Evolutionary conservation across 225 moss, liverwort and hornwort species (phyloP).

Genomic region (Lunularia cruciata): DNA sequence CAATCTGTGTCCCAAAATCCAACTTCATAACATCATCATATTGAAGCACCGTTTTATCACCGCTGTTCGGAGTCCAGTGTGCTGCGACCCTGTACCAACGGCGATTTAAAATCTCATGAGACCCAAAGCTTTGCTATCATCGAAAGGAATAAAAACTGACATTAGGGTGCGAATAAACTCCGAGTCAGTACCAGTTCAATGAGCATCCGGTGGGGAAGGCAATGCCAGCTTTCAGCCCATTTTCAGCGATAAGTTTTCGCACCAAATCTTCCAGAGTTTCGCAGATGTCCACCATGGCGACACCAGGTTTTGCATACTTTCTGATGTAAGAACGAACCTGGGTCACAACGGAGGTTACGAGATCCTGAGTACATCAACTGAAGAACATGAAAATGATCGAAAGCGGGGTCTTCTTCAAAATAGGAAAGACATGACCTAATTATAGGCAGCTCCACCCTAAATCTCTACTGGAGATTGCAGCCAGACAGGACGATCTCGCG

Average conservation of each 20-base stretch:
- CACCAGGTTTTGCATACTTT: constrained; percentile 75
- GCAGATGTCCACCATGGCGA: constrained; percentile 76
- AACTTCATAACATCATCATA: constrained; percentile 97
- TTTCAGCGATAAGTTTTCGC: constrained; percentile 88
- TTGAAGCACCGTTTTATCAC: constrained; percentile 90
- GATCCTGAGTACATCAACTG: no score
- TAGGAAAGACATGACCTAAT: background rate
- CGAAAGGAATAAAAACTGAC: background rate
- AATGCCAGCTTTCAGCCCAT: constrained; percentile 86
- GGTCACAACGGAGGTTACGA: no score
- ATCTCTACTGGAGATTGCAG: no score
- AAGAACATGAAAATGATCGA: no score
- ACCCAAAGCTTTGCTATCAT: background rate
- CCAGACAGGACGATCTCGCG: background rate
- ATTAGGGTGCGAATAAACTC: no score
- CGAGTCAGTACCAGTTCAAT: constrained; percentile 65
- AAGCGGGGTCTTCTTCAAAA: no score
- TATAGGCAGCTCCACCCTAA: no score
- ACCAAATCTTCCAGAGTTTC: constrained; percentile 93
- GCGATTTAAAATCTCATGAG: background rate
- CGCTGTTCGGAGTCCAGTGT: constrained; percentile 85
- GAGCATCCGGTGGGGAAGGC: constrained; percentile 94
- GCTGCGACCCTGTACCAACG: constrained; percentile 68
- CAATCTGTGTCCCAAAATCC: constrained; percentile 88
- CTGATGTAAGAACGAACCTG: constrained; percentile 89